Percentiles rank a stretch among this genome's conserved stretches.
phyloP scores from a whole-genome alignment of 1,139 yeast genomes.

The Magnusiomyces starmeri region DNA sequence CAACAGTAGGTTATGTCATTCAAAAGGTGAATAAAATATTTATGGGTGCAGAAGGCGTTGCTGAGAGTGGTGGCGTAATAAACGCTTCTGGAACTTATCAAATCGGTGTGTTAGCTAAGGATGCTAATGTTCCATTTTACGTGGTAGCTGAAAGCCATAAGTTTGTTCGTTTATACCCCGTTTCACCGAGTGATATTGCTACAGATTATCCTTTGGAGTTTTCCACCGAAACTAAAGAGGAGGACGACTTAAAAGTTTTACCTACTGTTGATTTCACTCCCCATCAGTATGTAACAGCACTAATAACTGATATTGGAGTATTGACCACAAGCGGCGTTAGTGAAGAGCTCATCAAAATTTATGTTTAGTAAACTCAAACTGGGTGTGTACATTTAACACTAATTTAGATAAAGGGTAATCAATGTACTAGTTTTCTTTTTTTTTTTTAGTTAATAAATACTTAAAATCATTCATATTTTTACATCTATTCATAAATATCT shows the following conservation, averaged over 20 bases:
- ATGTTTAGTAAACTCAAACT: conserved; percentile 64
- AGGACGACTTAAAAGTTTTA: conserved; percentile 30
- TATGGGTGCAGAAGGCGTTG: conserved; percentile 98
- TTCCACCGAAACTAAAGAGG: conserved; percentile 23
- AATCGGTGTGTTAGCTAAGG: conserved; percentile 85
- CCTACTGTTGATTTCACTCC: conserved; percentile 87
- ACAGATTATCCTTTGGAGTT: conserved; percentile 40
- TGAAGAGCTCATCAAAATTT: conserved; percentile 93
- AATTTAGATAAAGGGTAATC: conserved; percentile 4
- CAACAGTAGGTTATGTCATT: conserved; percentile 88
- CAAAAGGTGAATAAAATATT: conserved; percentile 88
- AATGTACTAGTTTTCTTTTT: not conserved
- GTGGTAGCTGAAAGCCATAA: conserved; percentile 93
- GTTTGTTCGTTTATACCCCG: conserved; percentile 91
- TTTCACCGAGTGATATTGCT: conserved; percentile 89
- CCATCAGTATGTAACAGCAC: conserved; percentile 89
- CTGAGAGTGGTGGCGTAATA: conserved; percentile 96
- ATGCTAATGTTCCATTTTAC: conserved; percentile 86
- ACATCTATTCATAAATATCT: too few species aligned
- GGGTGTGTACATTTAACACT: conserved; percentile 1
- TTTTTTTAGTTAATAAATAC: not conserved
- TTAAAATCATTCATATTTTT: not conserved
- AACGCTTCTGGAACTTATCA: conserved; percentile 95
- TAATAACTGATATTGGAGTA: conserved; percentile 93
- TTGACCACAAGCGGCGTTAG: conserved; percentile 96